Evolutionary conservation across 1,284 basidiomycete species (phyloP).

Genomic region (Rhodotorula sp.): DNA sequence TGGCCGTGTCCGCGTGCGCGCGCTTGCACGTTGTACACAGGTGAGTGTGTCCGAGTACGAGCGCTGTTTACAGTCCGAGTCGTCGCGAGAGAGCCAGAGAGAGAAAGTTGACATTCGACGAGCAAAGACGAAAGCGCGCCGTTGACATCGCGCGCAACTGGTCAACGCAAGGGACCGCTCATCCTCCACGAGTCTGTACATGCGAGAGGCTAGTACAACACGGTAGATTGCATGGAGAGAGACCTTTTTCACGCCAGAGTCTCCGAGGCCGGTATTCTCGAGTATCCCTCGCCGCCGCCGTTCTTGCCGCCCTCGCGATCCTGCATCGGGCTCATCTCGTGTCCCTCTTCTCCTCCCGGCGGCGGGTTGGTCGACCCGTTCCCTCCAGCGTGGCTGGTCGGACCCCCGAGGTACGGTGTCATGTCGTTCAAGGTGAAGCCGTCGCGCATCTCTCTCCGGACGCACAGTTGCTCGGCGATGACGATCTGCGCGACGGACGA

Average conservation of each 20-base stretch:
- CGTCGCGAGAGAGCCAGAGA: too few species aligned
- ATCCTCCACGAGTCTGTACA: too few species aligned
- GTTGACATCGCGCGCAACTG: too few species aligned
- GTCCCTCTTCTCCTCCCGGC: not conserved
- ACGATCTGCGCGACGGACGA: conserved; percentile 73
- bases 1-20: too few species aligned
- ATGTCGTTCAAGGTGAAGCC: conserved; percentile 56
- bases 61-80: too few species aligned
- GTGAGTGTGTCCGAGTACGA: too few species aligned
- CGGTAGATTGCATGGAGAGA: not conserved
- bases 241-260: not conserved
- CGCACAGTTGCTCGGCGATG: conserved; percentile 81
- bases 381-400: not conserved
- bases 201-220: not conserved
- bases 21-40: too few species aligned
- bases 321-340: not conserved
- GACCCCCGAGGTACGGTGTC: conserved; percentile 19
- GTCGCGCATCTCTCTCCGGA: conserved; percentile 85
- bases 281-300: not conserved
- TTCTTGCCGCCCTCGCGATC: conserved; percentile 5
- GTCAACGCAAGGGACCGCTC: too few species aligned
- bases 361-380: not conserved
- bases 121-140: too few species aligned
- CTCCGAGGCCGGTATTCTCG: conserved; percentile 6
- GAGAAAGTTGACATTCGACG: too few species aligned